These are phyloP conservation scores for Rubia yunnanensis DNA, from an alignment of 257 asterid species.

Conservation along the genomic window DNA sequence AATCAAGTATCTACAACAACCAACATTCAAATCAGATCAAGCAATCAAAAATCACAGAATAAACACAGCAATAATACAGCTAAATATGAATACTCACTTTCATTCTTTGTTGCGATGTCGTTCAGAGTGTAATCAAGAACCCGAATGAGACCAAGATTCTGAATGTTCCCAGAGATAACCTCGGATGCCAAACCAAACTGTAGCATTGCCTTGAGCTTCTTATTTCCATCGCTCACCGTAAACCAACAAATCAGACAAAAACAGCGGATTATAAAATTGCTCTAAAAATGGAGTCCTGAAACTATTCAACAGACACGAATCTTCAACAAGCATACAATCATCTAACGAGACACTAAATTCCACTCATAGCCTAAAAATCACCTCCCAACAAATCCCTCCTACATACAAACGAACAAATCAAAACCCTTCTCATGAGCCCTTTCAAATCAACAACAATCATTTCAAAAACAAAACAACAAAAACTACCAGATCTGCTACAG, in stretches of 20 bases:
- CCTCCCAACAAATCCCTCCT: no score
- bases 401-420: background rate
- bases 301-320: background rate
- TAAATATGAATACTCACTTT: slow-evolving; percentile 28
- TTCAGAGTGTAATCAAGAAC: slow-evolving; percentile 68
- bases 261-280: background rate
- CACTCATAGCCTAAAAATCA: no score
- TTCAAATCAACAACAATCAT: background rate
- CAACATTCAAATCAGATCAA: background rate
- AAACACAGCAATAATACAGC: no score
- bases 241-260: slow-evolving; percentile 36
- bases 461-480: background rate
- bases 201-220: slow-evolving; percentile 52
- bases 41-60: background rate
- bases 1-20: slow-evolving; percentile 47
- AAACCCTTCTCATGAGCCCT: background rate
- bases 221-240: slow-evolving; percentile 69
- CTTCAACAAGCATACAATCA: no score
- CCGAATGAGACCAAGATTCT: slow-evolving; percentile 66
- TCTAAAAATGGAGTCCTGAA: background rate
- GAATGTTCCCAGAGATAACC: slow-evolving; percentile 60
- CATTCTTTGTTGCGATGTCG: slow-evolving; percentile 62
- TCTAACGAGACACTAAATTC: no score
- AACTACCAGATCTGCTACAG: background rate
- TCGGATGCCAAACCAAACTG: slow-evolving; percentile 59